phyloP scores from a whole-genome alignment of 257 asterid species.

The Henckelia pumila region DNA sequence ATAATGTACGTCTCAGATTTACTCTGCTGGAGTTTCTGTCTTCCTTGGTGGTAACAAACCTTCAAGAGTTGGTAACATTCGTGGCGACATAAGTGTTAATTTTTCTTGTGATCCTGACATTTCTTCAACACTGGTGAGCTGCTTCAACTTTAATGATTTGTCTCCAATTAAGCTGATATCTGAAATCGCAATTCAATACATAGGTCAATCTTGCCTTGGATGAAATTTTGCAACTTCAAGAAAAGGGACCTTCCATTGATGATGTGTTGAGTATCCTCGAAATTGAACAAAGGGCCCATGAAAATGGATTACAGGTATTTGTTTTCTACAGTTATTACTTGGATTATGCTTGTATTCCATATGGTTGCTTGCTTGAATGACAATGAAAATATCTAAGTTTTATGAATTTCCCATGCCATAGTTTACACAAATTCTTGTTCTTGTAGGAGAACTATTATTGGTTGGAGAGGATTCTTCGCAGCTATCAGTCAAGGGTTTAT shows the following conservation, averaged over 20 bases:
- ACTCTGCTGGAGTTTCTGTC: constrained; percentile 93
- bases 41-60: constrained; percentile 97
- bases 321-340: constrained; percentile 23
- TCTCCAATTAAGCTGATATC: constrained; percentile 31
- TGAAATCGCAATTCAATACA: constrained; percentile 25
- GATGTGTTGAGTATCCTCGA: constrained; percentile 74
- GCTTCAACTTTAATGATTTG: constrained; percentile 21
- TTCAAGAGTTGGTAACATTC: constrained; percentile 74
- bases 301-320: constrained; percentile 85
- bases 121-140: constrained; percentile 69
- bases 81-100: constrained; percentile 85
- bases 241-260: constrained; percentile 71
- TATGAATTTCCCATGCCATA: constrained; percentile 21
- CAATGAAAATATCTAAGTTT: constrained; percentile 13
- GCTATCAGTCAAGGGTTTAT: constrained; percentile 90
- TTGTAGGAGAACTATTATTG: constrained; percentile 84
- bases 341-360: constrained; percentile 9
- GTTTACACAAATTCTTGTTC: constrained; percentile 30
- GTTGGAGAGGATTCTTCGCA: constrained; percentile 83
- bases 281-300: constrained; percentile 95
- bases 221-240: constrained; percentile 80
- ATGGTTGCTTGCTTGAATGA: constrained; percentile 19
- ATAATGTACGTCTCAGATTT: constrained; percentile 50
- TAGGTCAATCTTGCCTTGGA: constrained; percentile 87
- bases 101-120: constrained; percentile 95